phyloP scores from a whole-genome alignment of 2,329 filamentous ascomycete genomes.

The Juglanconis oblonga region DNA sequence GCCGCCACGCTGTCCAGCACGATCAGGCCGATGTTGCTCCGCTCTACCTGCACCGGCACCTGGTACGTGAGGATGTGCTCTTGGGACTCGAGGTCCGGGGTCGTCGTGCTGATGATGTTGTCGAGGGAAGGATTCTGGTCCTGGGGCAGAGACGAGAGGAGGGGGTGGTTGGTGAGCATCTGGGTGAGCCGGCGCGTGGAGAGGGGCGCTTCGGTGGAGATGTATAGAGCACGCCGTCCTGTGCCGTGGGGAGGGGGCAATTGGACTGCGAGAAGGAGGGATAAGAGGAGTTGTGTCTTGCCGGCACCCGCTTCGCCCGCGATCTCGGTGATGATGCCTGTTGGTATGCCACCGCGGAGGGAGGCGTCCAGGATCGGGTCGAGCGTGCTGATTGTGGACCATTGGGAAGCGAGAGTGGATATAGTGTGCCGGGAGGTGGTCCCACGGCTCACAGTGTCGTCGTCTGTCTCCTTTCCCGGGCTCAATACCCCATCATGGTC shows the following conservation, averaged over 20 bases:
- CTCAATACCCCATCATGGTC: slow-evolving; percentile 20
- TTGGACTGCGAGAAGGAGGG: slow-evolving; percentile 80
- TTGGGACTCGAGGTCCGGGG: slow-evolving; percentile 88
- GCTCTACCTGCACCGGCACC: slow-evolving; percentile 77
- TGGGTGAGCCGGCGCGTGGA: slow-evolving; percentile 79
- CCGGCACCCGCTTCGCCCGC: slow-evolving; percentile 91
- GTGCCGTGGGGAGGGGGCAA: slow-evolving; percentile 72
- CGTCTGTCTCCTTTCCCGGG: background rate
- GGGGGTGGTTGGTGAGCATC: slow-evolving; percentile 66
- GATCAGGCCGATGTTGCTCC: slow-evolving; percentile 75
- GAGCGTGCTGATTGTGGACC: slow-evolving; percentile 73
- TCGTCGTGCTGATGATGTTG: slow-evolving; percentile 74
- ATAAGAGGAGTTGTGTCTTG: slow-evolving; percentile 91
- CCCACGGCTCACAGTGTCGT: slow-evolving; percentile 19
- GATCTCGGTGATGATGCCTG: slow-evolving; percentile 81
- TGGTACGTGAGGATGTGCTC: slow-evolving; percentile 94
- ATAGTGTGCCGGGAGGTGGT: slow-evolving; percentile 29
- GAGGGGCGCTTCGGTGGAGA: slow-evolving; percentile 86
- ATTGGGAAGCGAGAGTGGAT: slow-evolving; percentile 36
- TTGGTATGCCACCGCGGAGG: slow-evolving; percentile 76
- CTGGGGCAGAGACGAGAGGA: slow-evolving; percentile 40
- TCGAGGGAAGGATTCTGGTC: slow-evolving; percentile 60
- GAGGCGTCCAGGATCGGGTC: slow-evolving; percentile 66
- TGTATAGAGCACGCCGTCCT: slow-evolving; percentile 76
- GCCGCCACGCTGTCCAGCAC: slow-evolving; percentile 90